Evolutionary conservation across 805 yeast genomes (phyloP).

Genomic region (Candida sonorensis): DNA sequence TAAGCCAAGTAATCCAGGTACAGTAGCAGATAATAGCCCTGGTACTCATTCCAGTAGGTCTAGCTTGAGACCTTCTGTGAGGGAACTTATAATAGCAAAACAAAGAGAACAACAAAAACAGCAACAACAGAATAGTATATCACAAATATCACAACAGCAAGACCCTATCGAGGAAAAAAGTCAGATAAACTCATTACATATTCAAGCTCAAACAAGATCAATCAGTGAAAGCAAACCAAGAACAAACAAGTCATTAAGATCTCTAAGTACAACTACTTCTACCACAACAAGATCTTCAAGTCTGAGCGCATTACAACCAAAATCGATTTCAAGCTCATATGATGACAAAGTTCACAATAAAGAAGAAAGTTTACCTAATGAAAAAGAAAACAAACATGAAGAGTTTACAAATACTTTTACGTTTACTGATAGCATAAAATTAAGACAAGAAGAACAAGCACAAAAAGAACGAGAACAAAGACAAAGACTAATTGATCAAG

Average conservation of each 20-base stretch:
- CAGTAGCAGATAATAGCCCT: constrained; percentile 1
- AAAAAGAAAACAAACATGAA: too few relatives aligned
- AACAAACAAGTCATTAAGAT: constrained; percentile 3
- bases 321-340: constrained; percentile 3
- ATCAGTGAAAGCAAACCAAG: constrained; percentile 7
- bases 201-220: too few relatives aligned
- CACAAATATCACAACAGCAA: constrained; percentile 24
- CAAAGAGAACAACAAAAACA: constrained; percentile 25
- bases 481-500: too few relatives aligned
- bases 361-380: too few relatives aligned
- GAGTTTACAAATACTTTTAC: constrained; percentile 14
- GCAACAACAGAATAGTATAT: constrained; percentile 7
- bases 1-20: constrained; percentile 32
- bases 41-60: too few relatives aligned
- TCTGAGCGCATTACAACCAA: too few relatives aligned
- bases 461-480: too few relatives aligned
- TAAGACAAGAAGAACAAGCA: background rate
- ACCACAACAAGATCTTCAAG: constrained; percentile 2
- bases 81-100: constrained; percentile 39
- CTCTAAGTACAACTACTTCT: constrained; percentile 2
- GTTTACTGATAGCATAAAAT: background rate
- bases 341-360: too few relatives aligned
- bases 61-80: constrained; percentile 39
- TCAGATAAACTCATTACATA: background rate
- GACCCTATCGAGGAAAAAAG: constrained; percentile 1